Evolutionary conservation across 108 stramenopile species (phyloP), one percentile per base, ranked within the genome.

Genomic region (Hondaea fermentalgiana): DNA sequence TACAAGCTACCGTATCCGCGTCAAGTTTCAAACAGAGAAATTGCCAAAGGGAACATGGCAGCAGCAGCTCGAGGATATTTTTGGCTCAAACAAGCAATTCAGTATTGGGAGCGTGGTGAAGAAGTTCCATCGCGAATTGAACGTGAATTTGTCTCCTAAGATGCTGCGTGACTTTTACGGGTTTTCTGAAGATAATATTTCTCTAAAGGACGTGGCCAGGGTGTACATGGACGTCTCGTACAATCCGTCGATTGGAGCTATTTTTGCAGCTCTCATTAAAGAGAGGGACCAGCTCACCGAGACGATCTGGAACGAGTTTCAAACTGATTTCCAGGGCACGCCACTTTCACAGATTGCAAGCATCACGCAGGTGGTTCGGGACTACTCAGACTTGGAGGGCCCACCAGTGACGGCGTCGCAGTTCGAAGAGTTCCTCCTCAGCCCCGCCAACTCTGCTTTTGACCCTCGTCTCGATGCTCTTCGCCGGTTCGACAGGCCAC

Each of bases 121-220:
- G 49, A 53, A 53, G 51, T 83, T 83, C 49, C 76, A 83, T 45
- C 19, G 51, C 6, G 49, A 83, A 12, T 23, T 47, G 12, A 83
- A 83, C 28, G 76, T 83, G 3, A 83, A 83, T 23, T 12, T 83
- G 25, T 53, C 76, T 12, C 49, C 45, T 16, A 53, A 83, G 49
- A 83, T 83, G 76, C 76, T 83, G n/a, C 45, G 51, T 12, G 76
- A 83, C n/a, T 83, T 83, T 47, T 83, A 83, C 51, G 76, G 76
- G 1, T 53, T 83, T 12, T 53, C 76, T 0, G 76, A 83, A 53
- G 51, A 53, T 3, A 3, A 53, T 17, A 47, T 83, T 23, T 28
- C 76, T 6, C 45, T 83, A 14, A 83, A 83, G 23, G 49, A 83
- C 3, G 49, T 83, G 14, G 76, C 76, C 0, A 43, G 51, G 19